A percentile compares a stretch with the other conserved stretches of the same genome.
Evolutionary conservation across 345 rosid species (phyloP).

Genomic region (Aurinia saxatilis): DNA sequence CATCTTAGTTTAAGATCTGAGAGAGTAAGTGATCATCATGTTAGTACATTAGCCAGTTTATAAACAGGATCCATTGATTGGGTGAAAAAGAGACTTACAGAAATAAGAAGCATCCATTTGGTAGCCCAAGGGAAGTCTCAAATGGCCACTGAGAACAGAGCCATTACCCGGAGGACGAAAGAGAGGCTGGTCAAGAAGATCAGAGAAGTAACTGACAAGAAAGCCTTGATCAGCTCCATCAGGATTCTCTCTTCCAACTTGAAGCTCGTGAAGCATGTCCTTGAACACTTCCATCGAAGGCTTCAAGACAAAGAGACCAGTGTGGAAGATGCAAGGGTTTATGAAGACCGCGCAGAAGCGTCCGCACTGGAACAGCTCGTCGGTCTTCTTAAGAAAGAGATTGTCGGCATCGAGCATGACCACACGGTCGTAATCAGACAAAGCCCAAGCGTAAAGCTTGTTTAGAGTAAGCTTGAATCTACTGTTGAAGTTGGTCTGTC

Average conservation of each 20-base stretch:
- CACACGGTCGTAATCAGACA: constrained; percentile 80
- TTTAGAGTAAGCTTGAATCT: constrained; percentile 88
- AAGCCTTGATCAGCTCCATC: constrained; percentile 99
- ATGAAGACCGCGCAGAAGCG: constrained; percentile 93
- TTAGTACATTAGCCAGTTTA: neutral
- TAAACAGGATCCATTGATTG: neutral
- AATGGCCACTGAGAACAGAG: constrained; percentile 52
- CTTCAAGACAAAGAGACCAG: constrained; percentile 89
- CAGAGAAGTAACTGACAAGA: constrained; percentile 73
- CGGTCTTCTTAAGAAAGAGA: constrained; percentile 75
- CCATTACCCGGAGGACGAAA: constrained; percentile 72
- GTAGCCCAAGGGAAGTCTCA: constrained; percentile 88
- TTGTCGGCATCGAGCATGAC: constrained; percentile 95
- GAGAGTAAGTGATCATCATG: neutral
- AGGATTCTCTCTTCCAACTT: constrained; percentile 54
- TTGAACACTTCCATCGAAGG: constrained; percentile 70
- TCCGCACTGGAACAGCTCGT: constrained; percentile 94
- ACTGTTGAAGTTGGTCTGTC: constrained; percentile 46
- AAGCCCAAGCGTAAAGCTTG: constrained; percentile 91
- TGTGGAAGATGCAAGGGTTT: constrained; percentile 97
- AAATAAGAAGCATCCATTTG: constrained; percentile 98
- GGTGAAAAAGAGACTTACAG: constrained; percentile 45
- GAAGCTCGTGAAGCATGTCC: constrained; percentile 76
- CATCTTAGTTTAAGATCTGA: constrained; percentile 80
- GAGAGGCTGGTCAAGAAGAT: constrained; percentile 78